Conservation (phyloP, 768 basidiomycete species). For the Phlegmacium glaucopus region DNA sequence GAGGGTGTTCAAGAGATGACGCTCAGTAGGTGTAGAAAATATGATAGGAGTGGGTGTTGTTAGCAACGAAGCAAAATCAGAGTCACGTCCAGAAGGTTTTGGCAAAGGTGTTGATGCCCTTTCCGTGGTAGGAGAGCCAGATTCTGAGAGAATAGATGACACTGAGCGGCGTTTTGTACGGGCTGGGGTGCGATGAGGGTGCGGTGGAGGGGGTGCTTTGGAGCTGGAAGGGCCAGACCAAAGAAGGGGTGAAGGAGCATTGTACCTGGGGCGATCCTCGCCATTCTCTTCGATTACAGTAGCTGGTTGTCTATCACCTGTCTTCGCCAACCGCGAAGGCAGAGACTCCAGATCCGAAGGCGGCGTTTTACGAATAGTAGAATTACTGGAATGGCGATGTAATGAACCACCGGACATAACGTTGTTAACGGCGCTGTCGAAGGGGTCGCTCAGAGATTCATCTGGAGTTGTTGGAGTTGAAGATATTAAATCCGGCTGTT, state of each 20-base stretch:
- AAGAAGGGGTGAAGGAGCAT: slow-evolving; percentile 22
- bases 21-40: slow-evolving; percentile 84
- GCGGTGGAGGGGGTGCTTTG: slow-evolving; percentile 47
- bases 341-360: slow-evolving; percentile 32
- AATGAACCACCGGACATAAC: slow-evolving; percentile 21
- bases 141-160: slow-evolving; percentile 78
- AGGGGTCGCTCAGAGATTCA: slow-evolving; percentile 42
- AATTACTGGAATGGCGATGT: slow-evolving; percentile 53
- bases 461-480: slow-evolving; percentile 61
- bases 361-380: slow-evolving; percentile 52
- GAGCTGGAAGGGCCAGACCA: slow-evolving; percentile 27
- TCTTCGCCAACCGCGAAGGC: slow-evolving; percentile 28
- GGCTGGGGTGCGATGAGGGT: slow-evolving; percentile 83
- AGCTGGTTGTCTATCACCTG: slow-evolving; percentile 36
- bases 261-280: slow-evolving; percentile 17
- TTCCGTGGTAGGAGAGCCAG: slow-evolving; percentile 47
- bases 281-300: slow-evolving; percentile 53
- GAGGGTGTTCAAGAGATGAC: slow-evolving; percentile 73
- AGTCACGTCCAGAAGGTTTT: slow-evolving; percentile 37
- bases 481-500: slow-evolving; percentile 31
- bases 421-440: slow-evolving; percentile 29
- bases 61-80: slow-evolving; percentile 64
- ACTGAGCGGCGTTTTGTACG: slow-evolving; percentile 95
- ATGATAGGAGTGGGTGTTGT: slow-evolving; percentile 69
- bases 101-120: slow-evolving; percentile 36